Evolutionary conservation across 306 rosid species (phyloP).

Genomic region (Sindora glabra): DNA sequence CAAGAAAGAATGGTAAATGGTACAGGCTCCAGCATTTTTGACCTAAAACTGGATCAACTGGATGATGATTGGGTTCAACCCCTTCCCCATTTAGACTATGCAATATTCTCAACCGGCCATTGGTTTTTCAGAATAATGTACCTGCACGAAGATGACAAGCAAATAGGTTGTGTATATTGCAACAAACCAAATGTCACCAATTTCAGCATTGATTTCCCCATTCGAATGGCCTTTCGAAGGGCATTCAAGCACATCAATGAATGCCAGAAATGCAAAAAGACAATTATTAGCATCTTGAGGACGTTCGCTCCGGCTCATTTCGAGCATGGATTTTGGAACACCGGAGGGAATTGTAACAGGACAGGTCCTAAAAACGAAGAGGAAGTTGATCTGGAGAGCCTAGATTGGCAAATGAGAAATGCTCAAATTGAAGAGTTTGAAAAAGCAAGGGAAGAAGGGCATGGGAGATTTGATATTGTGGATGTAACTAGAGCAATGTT

Average conservation of each 20-base stretch:
- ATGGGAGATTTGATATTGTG: slow-evolving; percentile 32
- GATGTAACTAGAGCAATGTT: slow-evolving; percentile 72
- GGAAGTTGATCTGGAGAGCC: slow-evolving; percentile 18
- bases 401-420: slow-evolving; percentile 56
- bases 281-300: slow-evolving; percentile 44
- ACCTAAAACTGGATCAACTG: slow-evolving; percentile 48
- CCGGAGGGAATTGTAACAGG: slow-evolving; percentile 70
- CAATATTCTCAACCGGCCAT: slow-evolving; percentile 60
- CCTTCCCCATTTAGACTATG: slow-evolving; percentile 54
- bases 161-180: slow-evolving; percentile 63
- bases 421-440: slow-evolving; percentile 53
- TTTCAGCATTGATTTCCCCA: slow-evolving; percentile 19
- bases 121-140: slow-evolving; percentile 72
- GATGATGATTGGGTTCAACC: slow-evolving; percentile 44
- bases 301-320: slow-evolving; percentile 85
- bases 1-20: slow-evolving; percentile 67
- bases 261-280: slow-evolving; percentile 37
- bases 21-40: slow-evolving; percentile 47
- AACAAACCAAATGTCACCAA: slow-evolving; percentile 33
- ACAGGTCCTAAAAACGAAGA: slow-evolving; percentile 39
- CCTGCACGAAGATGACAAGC: slow-evolving; percentile 27
- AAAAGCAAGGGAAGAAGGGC: slow-evolving; percentile 31
- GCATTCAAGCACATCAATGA: slow-evolving; percentile 32
- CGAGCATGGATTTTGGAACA: slow-evolving; percentile 72
- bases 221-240: slow-evolving; percentile 45